Evolutionary conservation across 2,329 filamentous ascomycete species (phyloP), one percentile per base, ranked within the genome.

Genomic region (Colletotrichum karsti): DNA sequence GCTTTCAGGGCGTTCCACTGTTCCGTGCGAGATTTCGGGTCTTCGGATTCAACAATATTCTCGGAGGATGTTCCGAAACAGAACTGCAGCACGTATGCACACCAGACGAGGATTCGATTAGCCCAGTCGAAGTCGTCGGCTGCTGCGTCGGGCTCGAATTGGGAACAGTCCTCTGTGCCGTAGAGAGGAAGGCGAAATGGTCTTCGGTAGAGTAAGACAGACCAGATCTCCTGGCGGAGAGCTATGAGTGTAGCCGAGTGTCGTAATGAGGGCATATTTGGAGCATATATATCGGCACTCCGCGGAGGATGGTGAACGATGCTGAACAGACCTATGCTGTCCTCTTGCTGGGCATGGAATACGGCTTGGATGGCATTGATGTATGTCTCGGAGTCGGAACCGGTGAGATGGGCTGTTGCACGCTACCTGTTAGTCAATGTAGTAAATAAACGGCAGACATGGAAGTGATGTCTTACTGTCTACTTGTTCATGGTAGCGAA

Each of bases 71-170:
- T 37, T 2, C 83, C 82, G 71, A 90, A 91, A 73, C 89, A 91
- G 72, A 85, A 90, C 66, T 90, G 88, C 13, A 91, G 77, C 2
- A 90, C 86, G 68, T 90, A 87, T n/a, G 88, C 88, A 57, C 88
- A 88, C 71, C 89, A 86, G 2, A 89, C 83, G 0, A 91, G 83
- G 15, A 89, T 87, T 15, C 88, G 83, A 74, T 91, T 90, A 2
- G 88, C 85, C 87, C 87, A 90, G 1, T 80, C 81, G 65, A 84
- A 84, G 69, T 90, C 87, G 48, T 83, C 82, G 0, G 82, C 79
- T 0, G 56, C 41, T 12, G 46, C 15, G 13, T 56, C 60, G 7
- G 41, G 24, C 2, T 63, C 51, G 2, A 63, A 63, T 15, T 48
- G 51, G 20, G 41, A 63, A 22, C 60, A 63, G 60, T 48, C 51